A percentile compares a stretch with the other conserved stretches of the same genome.
Evolutionary conservation across 2,329 filamentous ascomycete species (phyloP).

Genomic region (Hypoxylon sp.): DNA sequence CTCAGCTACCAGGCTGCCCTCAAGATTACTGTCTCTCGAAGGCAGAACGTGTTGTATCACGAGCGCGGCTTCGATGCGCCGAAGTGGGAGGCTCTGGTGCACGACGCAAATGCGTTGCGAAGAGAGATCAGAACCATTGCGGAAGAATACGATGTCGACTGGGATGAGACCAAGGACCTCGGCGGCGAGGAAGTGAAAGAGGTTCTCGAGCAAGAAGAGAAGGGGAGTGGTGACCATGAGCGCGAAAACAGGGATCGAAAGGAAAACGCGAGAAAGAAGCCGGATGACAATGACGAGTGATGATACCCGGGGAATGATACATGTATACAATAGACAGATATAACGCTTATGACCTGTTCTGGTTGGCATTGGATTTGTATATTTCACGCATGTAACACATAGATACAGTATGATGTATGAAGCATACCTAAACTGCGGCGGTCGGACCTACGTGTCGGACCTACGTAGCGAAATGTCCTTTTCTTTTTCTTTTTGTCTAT

Average conservation of each 20-base stretch:
- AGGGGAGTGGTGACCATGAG: slow-evolving; percentile 52
- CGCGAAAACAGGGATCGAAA: slow-evolving; percentile 50
- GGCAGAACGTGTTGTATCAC: slow-evolving; percentile 81
- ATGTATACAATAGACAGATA: slow-evolving; percentile 29
- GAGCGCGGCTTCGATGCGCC: slow-evolving; percentile 76
- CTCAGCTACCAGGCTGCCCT: slow-evolving; percentile 86
- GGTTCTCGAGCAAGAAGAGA: slow-evolving; percentile 62
- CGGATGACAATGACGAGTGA: slow-evolving; percentile 35
- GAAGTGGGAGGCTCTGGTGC: slow-evolving; percentile 80
- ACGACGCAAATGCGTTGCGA: slow-evolving; percentile 80
- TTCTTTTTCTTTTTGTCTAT: slow-evolving; percentile 16
- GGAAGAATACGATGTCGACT: slow-evolving; percentile 88
- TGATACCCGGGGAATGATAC: slow-evolving; percentile 25
- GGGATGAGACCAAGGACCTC: slow-evolving; percentile 80
- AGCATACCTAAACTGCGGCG: no score
- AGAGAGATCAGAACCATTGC: slow-evolving; percentile 83
- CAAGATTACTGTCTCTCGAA: slow-evolving; percentile 82
- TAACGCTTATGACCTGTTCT: slow-evolving; percentile 6
- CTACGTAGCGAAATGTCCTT: background rate
- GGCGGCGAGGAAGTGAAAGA: slow-evolving; percentile 71
- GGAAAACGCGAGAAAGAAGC: slow-evolving; percentile 41
- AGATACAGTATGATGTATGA: no score
- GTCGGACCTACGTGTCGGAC: background rate
- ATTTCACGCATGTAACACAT: background rate
- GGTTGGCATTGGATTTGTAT: no score